Conservation (phyloP, 2,329 filamentous ascomycete genomes). For the Penicillium sp. region DNA sequence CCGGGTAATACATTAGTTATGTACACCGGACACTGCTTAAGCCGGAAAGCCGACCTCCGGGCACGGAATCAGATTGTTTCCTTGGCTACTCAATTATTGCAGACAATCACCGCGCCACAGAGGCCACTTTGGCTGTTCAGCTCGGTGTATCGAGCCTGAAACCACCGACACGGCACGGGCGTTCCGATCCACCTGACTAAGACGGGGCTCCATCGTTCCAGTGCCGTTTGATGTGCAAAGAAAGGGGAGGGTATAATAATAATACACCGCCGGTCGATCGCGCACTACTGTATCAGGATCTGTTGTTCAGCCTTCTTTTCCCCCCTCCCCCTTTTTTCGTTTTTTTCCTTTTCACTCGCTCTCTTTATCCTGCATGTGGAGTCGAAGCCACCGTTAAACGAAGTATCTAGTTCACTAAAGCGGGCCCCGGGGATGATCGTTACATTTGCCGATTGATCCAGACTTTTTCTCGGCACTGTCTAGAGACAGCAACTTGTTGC, state of each 20-base stretch:
- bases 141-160: slow-evolving; percentile 31
- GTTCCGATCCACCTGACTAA: slow-evolving; percentile 22
- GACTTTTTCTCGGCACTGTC: neutral
- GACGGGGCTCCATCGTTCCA: slow-evolving; percentile 2
- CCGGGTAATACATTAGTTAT: neutral
- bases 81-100: neutral
- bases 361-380: slow-evolving; percentile 1
- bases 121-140: slow-evolving; percentile 2
- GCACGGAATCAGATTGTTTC: too few relatives aligned
- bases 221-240: neutral
- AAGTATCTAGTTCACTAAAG: slow-evolving; percentile 1
- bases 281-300: neutral
- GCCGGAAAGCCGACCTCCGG: neutral
- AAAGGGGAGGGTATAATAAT: neutral
- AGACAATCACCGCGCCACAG: neutral
- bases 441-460: slow-evolving; percentile 4
- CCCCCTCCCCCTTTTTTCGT: too few relatives aligned
- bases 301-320: neutral
- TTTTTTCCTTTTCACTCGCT: neutral
- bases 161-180: slow-evolving; percentile 27
- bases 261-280: neutral
- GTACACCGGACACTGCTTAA: neutral
- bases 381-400: neutral
- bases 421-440: slow-evolving; percentile 7
- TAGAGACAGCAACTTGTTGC: neutral